Conservation (phyloP, 2,329 filamentous ascomycete genomes). For the Ophiostoma sp. region DNA sequence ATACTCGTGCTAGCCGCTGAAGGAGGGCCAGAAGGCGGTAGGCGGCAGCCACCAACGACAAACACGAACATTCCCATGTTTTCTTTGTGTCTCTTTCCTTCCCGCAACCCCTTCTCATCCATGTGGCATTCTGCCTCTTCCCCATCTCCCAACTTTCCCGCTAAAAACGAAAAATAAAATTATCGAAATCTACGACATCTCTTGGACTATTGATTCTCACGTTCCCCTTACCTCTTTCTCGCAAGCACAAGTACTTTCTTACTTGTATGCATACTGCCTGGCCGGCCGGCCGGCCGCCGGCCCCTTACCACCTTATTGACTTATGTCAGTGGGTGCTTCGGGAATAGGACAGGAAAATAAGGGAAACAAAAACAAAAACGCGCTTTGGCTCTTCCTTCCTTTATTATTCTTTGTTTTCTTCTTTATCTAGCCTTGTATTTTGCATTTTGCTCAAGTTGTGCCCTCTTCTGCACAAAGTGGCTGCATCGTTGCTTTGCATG, state of each 20-base stretch:
- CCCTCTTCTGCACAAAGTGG: neutral
- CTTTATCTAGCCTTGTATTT: neutral
- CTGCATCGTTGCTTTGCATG: neutral
- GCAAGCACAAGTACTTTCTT: neutral
- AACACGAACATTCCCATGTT: neutral
- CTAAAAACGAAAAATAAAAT: neutral
- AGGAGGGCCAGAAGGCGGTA: too few species aligned
- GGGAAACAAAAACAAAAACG: neutral
- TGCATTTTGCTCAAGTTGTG: neutral
- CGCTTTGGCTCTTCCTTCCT: neutral
- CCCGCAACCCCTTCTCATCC: neutral
- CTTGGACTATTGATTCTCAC: slow-evolving; percentile 1
- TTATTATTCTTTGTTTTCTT: neutral
- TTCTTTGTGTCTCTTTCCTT: neutral
- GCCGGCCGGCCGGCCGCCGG: neutral
- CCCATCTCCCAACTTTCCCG: neutral
- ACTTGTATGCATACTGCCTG: neutral
- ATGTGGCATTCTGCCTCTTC: slow-evolving; percentile 3
- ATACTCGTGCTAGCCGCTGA: too few species aligned
- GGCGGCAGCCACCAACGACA: neutral
- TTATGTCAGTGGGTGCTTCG: neutral
- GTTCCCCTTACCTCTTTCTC: neutral
- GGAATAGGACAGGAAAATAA: neutral
- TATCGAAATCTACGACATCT: neutral
- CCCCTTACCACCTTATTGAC: neutral